These are phyloP conservation scores for Candida manassasensis DNA, from an alignment of 805 yeast species.

Conservation along the genomic window DNA sequence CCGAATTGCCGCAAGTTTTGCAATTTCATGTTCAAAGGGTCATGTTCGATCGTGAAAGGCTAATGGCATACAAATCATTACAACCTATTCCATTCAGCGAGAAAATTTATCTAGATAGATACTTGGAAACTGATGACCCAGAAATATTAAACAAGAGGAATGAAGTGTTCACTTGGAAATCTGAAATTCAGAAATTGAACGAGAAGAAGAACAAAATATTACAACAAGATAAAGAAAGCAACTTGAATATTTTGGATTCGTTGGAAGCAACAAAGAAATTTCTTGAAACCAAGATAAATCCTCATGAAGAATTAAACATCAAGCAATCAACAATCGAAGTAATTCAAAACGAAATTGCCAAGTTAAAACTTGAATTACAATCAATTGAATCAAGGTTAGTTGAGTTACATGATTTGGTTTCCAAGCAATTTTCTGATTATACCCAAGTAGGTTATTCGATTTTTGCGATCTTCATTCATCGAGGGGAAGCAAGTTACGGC, in stretches of 20 bases:
- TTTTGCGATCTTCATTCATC: constrained; percentile 89
- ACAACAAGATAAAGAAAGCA: constrained; percentile 34
- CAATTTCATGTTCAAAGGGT: constrained; percentile 95
- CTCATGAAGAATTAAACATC: constrained; percentile 30
- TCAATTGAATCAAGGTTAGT: constrained; percentile 38
- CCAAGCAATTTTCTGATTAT: constrained; percentile 58
- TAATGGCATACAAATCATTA: constrained; percentile 74
- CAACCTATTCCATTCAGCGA: constrained; percentile 81
- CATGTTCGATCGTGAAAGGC: constrained; percentile 70
- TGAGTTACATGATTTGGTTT: constrained; percentile 45
- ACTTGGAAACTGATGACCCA: constrained; percentile 63
- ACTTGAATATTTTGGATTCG: constrained; percentile 33
- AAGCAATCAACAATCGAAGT: constrained; percentile 45
- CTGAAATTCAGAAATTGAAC: constrained; percentile 42
- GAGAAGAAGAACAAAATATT: constrained; percentile 40
- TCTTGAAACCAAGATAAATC: constrained; percentile 40
- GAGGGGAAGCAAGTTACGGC: constrained; percentile 95
- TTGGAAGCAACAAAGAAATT: constrained; percentile 55
- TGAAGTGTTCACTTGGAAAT: constrained; percentile 61
- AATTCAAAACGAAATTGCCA: constrained; percentile 43
- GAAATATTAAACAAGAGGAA: constrained; percentile 48
- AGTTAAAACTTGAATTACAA: constrained; percentile 43
- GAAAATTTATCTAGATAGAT: constrained; percentile 79
- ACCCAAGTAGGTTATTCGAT: constrained; percentile 69
- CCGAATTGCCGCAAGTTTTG: constrained; percentile 70